Conservation (phyloP, 1,284 basidiomycete genomes). For the Sporisorium reilianum region DNA sequence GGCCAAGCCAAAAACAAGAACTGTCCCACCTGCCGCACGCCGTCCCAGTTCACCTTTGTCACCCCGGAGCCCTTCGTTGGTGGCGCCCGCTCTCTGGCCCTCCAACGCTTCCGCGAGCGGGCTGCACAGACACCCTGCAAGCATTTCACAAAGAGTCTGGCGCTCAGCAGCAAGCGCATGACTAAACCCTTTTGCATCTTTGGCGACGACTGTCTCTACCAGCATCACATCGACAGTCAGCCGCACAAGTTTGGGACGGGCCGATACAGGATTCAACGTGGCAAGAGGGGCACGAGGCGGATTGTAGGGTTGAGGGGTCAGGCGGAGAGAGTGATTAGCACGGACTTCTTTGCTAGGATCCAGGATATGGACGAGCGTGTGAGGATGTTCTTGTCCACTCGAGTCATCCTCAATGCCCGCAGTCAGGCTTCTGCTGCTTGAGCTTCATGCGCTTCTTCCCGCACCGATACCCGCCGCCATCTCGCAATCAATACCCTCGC, state of each 20-base stretch:
- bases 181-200: constrained; percentile 35
- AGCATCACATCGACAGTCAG: constrained; percentile 36
- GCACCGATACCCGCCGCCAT: constrained; percentile 5
- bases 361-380: constrained; percentile 15
- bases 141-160: constrained; percentile 35
- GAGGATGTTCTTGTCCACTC: constrained; percentile 14
- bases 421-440: not conserved
- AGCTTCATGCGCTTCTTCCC: not conserved
- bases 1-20: constrained; percentile 26
- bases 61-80: constrained; percentile 22
- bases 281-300: constrained; percentile 10
- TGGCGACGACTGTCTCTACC: constrained; percentile 44
- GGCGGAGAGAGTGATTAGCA: not conserved
- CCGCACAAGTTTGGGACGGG: constrained; percentile 22
- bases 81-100: constrained; percentile 16
- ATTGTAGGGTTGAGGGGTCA: constrained; percentile 1
- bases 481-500: not conserved
- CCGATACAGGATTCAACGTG: constrained; percentile 4
- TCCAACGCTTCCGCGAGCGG: constrained; percentile 26
- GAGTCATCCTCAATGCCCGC: constrained; percentile 2
- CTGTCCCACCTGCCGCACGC: constrained; percentile 43
- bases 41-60: constrained; percentile 35
- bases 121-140: constrained; percentile 32
- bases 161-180: constrained; percentile 9
- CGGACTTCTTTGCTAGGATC: constrained; percentile 10